These are phyloP conservation scores for Claviceps arundinis DNA, from an alignment of 2,329 filamentous ascomycete species.

Conservation along the genomic window DNA sequence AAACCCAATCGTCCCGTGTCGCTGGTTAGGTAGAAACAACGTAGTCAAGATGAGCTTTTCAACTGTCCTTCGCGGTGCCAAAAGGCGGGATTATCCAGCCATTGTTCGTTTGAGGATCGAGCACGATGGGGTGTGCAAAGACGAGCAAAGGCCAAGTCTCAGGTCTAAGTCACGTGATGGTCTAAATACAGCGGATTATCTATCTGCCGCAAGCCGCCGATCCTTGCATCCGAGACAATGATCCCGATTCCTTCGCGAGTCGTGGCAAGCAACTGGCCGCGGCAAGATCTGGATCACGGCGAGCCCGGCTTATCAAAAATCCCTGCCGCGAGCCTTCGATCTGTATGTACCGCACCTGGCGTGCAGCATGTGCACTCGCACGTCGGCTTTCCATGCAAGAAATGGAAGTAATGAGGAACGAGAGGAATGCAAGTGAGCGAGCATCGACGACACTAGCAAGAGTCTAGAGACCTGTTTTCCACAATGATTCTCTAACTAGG, in stretches of 20 bases:
- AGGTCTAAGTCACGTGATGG: not conserved
- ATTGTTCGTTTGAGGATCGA: not conserved
- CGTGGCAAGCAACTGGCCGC: too few relatives aligned
- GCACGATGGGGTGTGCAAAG: not conserved
- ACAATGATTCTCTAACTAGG: too few relatives aligned
- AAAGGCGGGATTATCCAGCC: not conserved
- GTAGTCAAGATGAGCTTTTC: not conserved
- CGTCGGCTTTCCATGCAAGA: too few relatives aligned
- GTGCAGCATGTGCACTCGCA: too few relatives aligned
- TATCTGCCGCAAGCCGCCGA: not conserved
- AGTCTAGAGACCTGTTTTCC: too few relatives aligned
- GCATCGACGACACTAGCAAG: too few relatives aligned
- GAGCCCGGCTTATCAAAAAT: not conserved
- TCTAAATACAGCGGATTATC: not conserved
- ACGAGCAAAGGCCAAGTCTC: not conserved
- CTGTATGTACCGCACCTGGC: too few relatives aligned
- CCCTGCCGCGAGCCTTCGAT: not conserved
- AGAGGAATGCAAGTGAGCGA: too few relatives aligned
- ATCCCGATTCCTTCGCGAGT: too few relatives aligned
- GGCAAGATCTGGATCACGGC: not conserved
- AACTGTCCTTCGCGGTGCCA: not conserved
- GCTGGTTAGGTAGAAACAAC: not conserved
- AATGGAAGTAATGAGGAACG: too few relatives aligned
- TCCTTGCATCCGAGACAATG: too few relatives aligned
- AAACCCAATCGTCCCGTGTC: not conserved